Base-by-base conservation (phyloP, 78 protist genomes). In the Cavenderia fasciculata region DNA sequence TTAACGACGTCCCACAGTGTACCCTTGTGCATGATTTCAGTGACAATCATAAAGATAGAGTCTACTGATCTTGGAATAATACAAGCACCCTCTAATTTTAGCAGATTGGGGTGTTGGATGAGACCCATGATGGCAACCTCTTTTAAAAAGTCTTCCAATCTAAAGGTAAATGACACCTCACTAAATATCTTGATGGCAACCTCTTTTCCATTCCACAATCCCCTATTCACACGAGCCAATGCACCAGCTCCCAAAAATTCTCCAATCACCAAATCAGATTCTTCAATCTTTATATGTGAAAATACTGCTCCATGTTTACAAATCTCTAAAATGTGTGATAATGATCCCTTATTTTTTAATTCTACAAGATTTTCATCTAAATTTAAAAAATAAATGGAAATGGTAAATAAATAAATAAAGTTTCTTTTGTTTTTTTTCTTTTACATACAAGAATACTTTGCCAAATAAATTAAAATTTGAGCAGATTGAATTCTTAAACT, bases 91-190 rank as follows among this genome's bases (percentile, higher is more conserved):
- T 82, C 74, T 33, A 82, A 54, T 43, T 68, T 82, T 7, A 82
- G 40, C 25, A 82, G 49, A 82, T 82, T 82, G 3, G 90, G 90
- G 43, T 82, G 90, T 43, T 59, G 65, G 5, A 68, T 52, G 12
- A 77, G 33, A 29, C 90, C 90, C 52, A 88, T 46, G 16, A 88
- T 72, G 1, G 94, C 94, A 40, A 88, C 88, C 16, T 88, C 94
- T 25, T 72, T 69, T 44, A 88, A 41, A 18, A 88, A 88, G 59
- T 88, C 94, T 23, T 88, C 94, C 18, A 88, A 44, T 25, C 94
- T 40, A 14, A 88, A 88, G 25, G 70, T 49, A 44, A 33, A 77
- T 2, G 79, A 62, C 8, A 86, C 87, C 49, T 88, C 94, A 65
- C 65, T 76, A 46, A 88, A 88, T 14, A 88, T 72, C 66, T 88